A percentile compares a stretch with the other conserved stretches of the same genome.
Conservation (phyloP, 2,329 filamentous ascomycete genomes). For the Phoma sp. region DNA sequence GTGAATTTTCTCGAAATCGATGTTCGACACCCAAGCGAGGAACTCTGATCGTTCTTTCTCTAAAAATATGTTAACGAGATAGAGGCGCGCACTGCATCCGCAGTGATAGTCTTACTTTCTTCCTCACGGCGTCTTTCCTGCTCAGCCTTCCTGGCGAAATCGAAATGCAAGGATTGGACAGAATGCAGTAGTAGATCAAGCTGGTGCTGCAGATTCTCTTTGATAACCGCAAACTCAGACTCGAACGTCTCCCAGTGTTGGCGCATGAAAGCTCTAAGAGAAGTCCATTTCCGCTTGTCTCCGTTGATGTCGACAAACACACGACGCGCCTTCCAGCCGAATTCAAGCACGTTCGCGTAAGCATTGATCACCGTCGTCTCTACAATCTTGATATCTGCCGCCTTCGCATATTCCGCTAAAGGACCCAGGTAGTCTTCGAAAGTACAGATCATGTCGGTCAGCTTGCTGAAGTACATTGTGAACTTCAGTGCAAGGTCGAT, state of each 20-base stretch:
- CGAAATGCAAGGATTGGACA: conserved; percentile 21
- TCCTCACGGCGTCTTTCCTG: background rate
- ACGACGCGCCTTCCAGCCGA: conserved; percentile 25
- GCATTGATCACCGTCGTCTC: conserved; percentile 19
- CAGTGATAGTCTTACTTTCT: background rate
- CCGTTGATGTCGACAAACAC: conserved; percentile 25
- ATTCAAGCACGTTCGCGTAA: conserved; percentile 27
- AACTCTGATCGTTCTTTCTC: conserved; percentile 26
- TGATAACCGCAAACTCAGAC: conserved; percentile 22
- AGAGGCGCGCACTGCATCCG: background rate
- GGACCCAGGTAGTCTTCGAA: conserved; percentile 30
- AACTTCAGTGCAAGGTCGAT: conserved; percentile 30
- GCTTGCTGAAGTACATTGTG: conserved; percentile 23
- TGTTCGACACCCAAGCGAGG: conserved; percentile 26
- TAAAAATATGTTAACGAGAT: background rate
- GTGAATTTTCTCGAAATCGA: conserved; percentile 31
- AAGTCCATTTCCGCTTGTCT: conserved; percentile 20
- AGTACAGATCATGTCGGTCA: conserved; percentile 26
- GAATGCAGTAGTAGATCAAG: conserved; percentile 24
- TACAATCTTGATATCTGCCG: conserved; percentile 20
- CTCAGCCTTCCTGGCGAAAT: conserved; percentile 11
- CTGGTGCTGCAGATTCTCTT: conserved; percentile 23
- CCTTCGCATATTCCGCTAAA: conserved; percentile 23
- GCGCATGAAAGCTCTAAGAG: conserved; percentile 23
- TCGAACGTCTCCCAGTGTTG: conserved; percentile 35